phyloP scores from a whole-genome alignment of 495 filamentous ascomycete genomes.

The Lepraria neglecta region DNA sequence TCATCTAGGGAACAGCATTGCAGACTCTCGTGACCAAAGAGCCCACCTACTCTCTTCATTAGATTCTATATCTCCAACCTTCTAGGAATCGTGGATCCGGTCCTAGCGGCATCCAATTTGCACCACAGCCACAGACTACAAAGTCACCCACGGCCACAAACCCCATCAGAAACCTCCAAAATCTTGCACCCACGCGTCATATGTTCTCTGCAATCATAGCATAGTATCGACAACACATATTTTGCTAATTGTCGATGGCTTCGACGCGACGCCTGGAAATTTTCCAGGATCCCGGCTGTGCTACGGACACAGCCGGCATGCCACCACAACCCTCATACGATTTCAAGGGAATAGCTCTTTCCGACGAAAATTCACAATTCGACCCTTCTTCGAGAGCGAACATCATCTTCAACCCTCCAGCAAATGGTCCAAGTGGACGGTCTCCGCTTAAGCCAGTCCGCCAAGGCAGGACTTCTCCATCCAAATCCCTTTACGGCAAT shows the following conservation, averaged over 20 bases:
- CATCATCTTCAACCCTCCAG: constrained; percentile 51
- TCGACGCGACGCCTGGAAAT: constrained; percentile 63
- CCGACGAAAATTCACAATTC: constrained; percentile 37
- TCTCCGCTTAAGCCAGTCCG: constrained; percentile 52
- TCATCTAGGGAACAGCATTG: not conserved
- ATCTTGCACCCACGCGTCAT: constrained; percentile 20
- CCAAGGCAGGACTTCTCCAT: constrained; percentile 42
- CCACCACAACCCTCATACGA: constrained; percentile 42
- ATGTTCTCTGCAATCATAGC: not conserved
- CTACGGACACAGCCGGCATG: constrained; percentile 42
- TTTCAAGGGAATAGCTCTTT: constrained; percentile 33
- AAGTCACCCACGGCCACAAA: constrained; percentile 10
- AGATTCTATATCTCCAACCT: not conserved
- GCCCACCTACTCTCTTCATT: not conserved
- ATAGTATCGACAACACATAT: not conserved
- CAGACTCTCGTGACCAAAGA: no score
- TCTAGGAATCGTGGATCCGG: no score
- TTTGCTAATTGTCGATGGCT: constrained; percentile 41
- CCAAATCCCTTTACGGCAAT: constrained; percentile 37
- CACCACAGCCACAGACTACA: constrained; percentile 5
- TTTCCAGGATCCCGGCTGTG: constrained; percentile 54
- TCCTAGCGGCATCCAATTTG: no score
- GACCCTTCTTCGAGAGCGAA: constrained; percentile 34
- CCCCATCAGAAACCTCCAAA: not conserved
- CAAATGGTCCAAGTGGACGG: constrained; percentile 42